These are phyloP conservation scores for Austropuccinia psidii DNA, from an alignment of 1,284 basidiomycete genomes.

Conservation along the genomic window DNA sequence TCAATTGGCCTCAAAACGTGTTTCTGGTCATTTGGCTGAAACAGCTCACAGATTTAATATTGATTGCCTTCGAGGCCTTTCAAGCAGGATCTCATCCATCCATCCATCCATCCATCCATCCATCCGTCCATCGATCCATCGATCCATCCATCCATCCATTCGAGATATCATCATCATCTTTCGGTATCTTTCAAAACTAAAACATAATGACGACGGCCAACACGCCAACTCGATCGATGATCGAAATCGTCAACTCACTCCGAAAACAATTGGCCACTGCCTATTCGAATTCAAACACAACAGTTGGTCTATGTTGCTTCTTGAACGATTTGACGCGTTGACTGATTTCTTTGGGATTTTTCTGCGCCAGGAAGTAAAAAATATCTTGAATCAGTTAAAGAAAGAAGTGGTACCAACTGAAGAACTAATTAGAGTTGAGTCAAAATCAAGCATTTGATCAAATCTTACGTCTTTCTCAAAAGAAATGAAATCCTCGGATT, in stretches of 20 bases:
- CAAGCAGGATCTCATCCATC: no score
- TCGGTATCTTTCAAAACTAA: no score
- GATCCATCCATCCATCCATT: no score
- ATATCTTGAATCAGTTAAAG: conserved; percentile 6
- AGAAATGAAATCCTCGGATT: no score
- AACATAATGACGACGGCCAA: neutral
- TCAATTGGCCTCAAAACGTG: no score
- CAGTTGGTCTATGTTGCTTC: neutral
- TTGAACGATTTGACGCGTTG: neutral
- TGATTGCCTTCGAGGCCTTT: no score
- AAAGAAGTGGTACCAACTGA: conserved; percentile 22
- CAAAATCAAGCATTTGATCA: neutral
- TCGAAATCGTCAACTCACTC: conserved; percentile 22
- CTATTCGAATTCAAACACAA: neutral
- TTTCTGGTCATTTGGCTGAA: no score
- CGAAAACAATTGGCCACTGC: conserved; percentile 8
- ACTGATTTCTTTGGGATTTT: neutral
- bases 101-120: no score
- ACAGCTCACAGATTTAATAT: no score
- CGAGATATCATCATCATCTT: no score
- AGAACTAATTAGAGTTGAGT: conserved; percentile 34
- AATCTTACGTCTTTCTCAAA: neutral
- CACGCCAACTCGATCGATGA: conserved; percentile 1
- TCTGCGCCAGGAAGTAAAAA: conserved; percentile 4
- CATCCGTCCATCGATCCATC: no score